Evolutionary conservation across 1,139 yeast species (phyloP).

Genomic region (Saccharomyces hybrid): DNA sequence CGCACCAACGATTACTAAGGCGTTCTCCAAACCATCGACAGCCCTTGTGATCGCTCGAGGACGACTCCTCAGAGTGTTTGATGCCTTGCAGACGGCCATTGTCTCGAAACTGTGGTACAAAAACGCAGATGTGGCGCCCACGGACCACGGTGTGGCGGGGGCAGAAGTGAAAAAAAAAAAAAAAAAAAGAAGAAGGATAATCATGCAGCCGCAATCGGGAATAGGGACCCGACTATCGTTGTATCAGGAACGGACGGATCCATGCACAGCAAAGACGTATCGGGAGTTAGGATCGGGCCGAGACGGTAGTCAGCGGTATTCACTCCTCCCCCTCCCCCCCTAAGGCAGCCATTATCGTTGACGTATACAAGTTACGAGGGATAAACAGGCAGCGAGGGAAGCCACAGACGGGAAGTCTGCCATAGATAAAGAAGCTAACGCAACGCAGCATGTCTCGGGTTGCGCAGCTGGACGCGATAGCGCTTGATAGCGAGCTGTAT

Average conservation of each 20-base stretch:
- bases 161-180: no score
- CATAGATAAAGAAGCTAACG: not conserved
- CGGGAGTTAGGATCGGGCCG: not conserved
- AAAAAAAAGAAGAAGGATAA: not conserved
- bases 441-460: conserved; percentile 12
- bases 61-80: not conserved
- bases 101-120: not conserved
- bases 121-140: not conserved
- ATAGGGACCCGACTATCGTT: not conserved
- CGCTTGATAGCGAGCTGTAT: conserved; percentile 18
- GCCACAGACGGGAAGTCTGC: not conserved
- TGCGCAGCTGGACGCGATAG: conserved; percentile 18
- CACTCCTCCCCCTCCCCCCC: no score
- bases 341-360: no score
- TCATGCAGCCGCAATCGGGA: not conserved
- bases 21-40: not conserved
- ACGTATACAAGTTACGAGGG: not conserved
- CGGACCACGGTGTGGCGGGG: not conserved
- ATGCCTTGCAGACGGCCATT: not conserved
- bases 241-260: not conserved
- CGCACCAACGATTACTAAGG: not conserved
- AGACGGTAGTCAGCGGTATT: not conserved
- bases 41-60: not conserved
- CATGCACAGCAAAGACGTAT: not conserved
- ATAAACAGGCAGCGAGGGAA: not conserved